Evolutionary conservation across 2,329 filamentous ascomycete species (phyloP).

Genomic region (Phialocephala subalpina): DNA sequence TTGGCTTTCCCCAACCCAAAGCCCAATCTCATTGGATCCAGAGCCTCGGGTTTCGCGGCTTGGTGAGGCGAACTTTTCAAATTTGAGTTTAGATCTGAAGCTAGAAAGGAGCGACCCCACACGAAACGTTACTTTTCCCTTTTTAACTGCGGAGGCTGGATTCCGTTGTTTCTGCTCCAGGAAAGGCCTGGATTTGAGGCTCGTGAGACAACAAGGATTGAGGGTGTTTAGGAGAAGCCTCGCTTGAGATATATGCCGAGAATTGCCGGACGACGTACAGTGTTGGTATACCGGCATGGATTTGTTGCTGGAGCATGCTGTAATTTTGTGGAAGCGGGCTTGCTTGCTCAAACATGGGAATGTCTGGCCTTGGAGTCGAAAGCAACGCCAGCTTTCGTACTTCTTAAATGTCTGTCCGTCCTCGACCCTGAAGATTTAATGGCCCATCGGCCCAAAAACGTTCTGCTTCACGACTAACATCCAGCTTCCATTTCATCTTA

Average conservation of each 20-base stretch:
- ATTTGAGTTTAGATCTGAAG: no score
- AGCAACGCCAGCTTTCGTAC: no score
- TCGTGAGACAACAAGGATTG: neutral
- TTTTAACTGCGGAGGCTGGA: neutral
- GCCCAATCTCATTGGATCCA: neutral
- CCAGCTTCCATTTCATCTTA: no score
- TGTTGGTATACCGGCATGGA: no score
- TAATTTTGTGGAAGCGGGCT: no score
- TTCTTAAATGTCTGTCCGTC: no score
- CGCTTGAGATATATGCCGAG: neutral
- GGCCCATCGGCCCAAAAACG: no score
- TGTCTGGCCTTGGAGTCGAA: no score
- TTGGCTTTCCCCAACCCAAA: neutral
- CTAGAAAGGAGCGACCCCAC: neutral
- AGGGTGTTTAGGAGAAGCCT: neutral
- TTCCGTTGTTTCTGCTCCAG: neutral
- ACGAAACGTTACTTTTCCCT: constrained; percentile 4
- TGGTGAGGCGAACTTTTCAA: neutral
- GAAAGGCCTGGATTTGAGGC: neutral
- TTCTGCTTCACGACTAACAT: no score
- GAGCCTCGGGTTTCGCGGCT: neutral
- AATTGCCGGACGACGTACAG: neutral
- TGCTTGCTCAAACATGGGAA: no score
- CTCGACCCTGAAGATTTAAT: no score
- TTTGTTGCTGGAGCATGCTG: no score